Evolutionary conservation across 1,139 yeast genomes (phyloP).

Genomic region (Kodamaea plutei): DNA sequence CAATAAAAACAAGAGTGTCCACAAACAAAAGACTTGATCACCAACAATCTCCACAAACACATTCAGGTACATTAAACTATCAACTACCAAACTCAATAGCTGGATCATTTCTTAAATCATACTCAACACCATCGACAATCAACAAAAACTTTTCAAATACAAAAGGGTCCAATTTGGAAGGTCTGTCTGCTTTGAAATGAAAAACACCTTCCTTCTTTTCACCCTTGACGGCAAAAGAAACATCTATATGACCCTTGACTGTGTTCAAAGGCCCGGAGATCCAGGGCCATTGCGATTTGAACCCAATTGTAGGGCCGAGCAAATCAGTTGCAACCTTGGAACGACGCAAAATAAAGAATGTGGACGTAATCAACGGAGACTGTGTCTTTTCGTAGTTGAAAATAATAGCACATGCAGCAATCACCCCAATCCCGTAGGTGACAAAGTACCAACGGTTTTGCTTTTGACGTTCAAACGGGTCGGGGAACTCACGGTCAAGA

Average conservation of each 20-base stretch:
- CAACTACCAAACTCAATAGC: conserved; percentile 32
- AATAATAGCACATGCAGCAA: conserved; percentile 62
- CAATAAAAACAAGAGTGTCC: too few species aligned
- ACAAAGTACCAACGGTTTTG: conserved; percentile 52
- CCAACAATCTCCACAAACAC: too few species aligned
- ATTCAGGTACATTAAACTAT: too few species aligned
- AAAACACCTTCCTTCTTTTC: conserved; percentile 47
- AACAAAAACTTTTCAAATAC: conserved; percentile 58
- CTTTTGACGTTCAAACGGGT: conserved; percentile 58
- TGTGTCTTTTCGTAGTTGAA: conserved; percentile 90
- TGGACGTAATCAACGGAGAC: conserved; percentile 85
- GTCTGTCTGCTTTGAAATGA: conserved; percentile 57
- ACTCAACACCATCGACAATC: conserved; percentile 26
- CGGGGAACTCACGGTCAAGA: conserved; percentile 66
- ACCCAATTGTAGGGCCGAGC: conserved; percentile 75
- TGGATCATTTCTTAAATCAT: conserved; percentile 53
- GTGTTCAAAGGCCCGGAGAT: conserved; percentile 80
- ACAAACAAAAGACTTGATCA: too few species aligned
- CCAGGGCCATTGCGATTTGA: conserved; percentile 79
- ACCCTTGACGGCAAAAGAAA: conserved; percentile 69
- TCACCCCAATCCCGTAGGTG: conserved; percentile 61
- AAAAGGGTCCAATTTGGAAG: conserved; percentile 53
- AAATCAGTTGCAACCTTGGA: conserved; percentile 60
- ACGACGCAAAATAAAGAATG: conserved; percentile 79
- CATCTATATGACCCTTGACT: conserved; percentile 74